Percentiles rank a stretch among this genome's conserved stretches.
phyloP scores from a whole-genome alignment of 2,329 filamentous ascomycete species.

The Macroventuria anomochaeta region DNA sequence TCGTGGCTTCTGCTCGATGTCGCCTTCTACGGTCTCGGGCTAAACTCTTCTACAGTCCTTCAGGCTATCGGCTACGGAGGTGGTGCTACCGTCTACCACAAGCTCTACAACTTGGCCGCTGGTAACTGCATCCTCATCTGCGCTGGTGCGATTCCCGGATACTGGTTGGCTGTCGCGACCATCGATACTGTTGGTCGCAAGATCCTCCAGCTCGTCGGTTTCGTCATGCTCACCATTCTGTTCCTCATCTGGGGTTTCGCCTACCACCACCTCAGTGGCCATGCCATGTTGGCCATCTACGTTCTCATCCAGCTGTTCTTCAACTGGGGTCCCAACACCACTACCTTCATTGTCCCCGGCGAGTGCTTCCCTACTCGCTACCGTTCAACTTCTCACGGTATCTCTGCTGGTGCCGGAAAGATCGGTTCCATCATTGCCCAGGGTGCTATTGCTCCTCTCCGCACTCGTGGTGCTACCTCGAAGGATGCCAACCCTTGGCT shows the following conservation, averaged over 20 bases:
- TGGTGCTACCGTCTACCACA: constrained; percentile 69
- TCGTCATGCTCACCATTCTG: constrained; percentile 42
- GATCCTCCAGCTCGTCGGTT: constrained; percentile 44
- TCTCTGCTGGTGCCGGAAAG: constrained; percentile 58
- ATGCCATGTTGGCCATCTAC: constrained; percentile 55
- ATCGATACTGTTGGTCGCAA: constrained; percentile 72
- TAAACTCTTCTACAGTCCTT: constrained; percentile 78
- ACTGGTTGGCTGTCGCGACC: constrained; percentile 65
- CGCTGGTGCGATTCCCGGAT: constrained; percentile 79
- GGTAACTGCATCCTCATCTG: constrained; percentile 81
- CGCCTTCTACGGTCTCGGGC: constrained; percentile 63
- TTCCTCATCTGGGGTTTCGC: constrained; percentile 48
- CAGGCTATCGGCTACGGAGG: constrained; percentile 71
- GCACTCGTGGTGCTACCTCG: constrained; percentile 58
- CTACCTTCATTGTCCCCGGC: constrained; percentile 60
- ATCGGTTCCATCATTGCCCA: constrained; percentile 59
- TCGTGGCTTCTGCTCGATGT: constrained; percentile 74
- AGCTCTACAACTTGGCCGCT: constrained; percentile 75
- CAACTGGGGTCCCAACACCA: constrained; percentile 59
- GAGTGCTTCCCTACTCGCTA: constrained; percentile 60
- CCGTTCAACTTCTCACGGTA: constrained; percentile 57
- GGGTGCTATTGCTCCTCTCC: constrained; percentile 55
- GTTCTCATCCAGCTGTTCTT: constrained; percentile 60
- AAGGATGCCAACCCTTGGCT: constrained; percentile 66
- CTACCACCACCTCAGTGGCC: constrained; percentile 43